Evolutionary conservation across 2,329 filamentous ascomycete genomes (phyloP), one percentile per base, ranked within the genome.

Genomic region (Aspergillus proliferans): DNA sequence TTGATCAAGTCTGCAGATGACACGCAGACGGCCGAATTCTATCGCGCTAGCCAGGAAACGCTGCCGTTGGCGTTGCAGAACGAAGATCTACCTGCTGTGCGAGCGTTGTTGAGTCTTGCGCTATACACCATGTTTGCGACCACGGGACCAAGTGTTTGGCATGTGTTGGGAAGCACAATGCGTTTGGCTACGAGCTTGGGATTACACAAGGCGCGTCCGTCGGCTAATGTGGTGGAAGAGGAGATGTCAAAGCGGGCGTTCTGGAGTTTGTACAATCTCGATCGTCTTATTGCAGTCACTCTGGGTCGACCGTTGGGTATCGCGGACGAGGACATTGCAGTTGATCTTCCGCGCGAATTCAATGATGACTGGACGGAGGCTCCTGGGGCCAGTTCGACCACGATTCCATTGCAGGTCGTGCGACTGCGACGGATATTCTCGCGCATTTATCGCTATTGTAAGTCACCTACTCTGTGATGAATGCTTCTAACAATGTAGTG

Each of bases 251-350:
- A 71, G 47, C 66, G 70, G n/a, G 67, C 66, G 1, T 73, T 73
- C 50, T 73, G 70, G 70, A 70, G 68, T 55, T 58, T 71, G 6
- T 72, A 73, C 49, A 72, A 71, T n/a, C 60, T 73, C 2, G 70
- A 73, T 45, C 63, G 70, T 18, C 59, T 71, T 24, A 70, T 70
- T 40, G 65, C 69, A 1, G 65, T 66, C 22, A 72, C 70, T 0
- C 52, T 73, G 0, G 67, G 67, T 12, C 65, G 70, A 22, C 70
- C 70, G 3, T 49, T 72, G 12, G 69, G 69, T 3, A 67, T 73
- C 39, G 60, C 70, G 3, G 70, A 73, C 48, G 66, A 72, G 33
- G 70, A 72, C 45, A 72, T 73, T 49, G 67, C 62, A 26, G 65
- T 72, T 15, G 53, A 60, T 10, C 51, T 71, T 1, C 64, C 66